A percentile compares a stretch with the other conserved stretches of the same genome.
Conservation (phyloP, 257 asterid genomes). For the Jaltomata sinuosa region DNA sequence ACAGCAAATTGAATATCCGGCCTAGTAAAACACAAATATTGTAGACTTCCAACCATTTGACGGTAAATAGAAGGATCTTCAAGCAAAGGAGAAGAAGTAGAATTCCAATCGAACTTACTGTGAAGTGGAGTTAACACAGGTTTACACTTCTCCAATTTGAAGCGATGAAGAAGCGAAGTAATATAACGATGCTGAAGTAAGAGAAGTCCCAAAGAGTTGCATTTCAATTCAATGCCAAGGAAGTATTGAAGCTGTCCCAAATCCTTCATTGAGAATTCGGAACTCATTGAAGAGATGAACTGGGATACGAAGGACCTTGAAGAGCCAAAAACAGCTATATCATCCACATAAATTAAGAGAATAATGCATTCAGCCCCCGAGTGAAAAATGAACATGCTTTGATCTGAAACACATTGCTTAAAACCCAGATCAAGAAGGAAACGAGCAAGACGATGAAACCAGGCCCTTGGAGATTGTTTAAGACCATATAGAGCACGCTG, state of each 20-base stretch:
- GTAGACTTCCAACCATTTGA: not conserved
- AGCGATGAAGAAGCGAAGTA: not conserved
- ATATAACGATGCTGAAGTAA: not conserved
- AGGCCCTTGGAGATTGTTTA: not conserved
- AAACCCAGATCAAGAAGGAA: not conserved
- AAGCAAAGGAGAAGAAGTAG: not conserved
- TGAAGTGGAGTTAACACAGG: not conserved
- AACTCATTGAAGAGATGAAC: not conserved
- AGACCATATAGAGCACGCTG: not conserved
- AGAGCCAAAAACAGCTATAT: not conserved
- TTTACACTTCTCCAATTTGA: not conserved
- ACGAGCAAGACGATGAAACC: not conserved
- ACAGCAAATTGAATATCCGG: not conserved
- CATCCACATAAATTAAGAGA: not conserved
- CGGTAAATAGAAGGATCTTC: not conserved
- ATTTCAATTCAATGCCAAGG: not conserved
- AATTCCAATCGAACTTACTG: not conserved
- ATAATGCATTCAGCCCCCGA: too few relatives aligned
- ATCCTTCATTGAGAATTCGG: not conserved
- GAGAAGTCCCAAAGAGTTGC: not conserved
- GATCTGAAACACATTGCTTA: not conserved
- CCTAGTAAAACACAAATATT: not conserved
- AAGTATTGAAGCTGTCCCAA: too few relatives aligned
- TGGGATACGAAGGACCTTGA: not conserved
- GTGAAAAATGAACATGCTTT: not conserved